phyloP scores from a whole-genome alignment of 352 stramenopile genomes.

The Pythium biforme region DNA sequence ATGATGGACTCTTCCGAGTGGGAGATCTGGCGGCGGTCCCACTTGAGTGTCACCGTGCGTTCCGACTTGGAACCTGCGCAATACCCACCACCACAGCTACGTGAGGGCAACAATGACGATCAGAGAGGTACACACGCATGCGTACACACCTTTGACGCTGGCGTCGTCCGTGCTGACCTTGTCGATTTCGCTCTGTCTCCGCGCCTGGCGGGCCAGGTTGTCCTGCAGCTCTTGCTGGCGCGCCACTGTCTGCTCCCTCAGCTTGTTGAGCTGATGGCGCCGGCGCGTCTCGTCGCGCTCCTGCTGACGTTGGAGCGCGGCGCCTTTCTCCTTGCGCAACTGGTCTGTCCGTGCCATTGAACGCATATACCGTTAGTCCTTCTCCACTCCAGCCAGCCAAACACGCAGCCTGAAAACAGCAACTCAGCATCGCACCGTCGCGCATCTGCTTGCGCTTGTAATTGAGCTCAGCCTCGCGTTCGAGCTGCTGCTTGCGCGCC shows the following conservation, averaged over 20 bases:
- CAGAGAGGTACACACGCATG: neutral
- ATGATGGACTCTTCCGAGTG: slow-evolving; percentile 79
- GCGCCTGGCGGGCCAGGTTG: slow-evolving; percentile 41
- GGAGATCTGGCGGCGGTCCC: slow-evolving; percentile 61
- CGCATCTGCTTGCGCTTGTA: slow-evolving; percentile 59
- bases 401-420: neutral
- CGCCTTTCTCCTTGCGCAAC: slow-evolving; percentile 54
- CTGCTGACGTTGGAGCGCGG: slow-evolving; percentile 39
- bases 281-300: slow-evolving; percentile 17
- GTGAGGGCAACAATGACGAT: neutral
- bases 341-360: slow-evolving; percentile 36
- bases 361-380: too few relatives aligned
- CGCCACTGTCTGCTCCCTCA: slow-evolving; percentile 52
- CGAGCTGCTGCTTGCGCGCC: slow-evolving; percentile 63
- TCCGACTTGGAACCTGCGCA: slow-evolving; percentile 45
- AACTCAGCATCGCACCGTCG: slow-evolving; percentile 30
- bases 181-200: slow-evolving; percentile 33
- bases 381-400: too few relatives aligned
- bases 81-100: neutral
- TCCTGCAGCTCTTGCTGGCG: slow-evolving; percentile 58
- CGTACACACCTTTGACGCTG: neutral
- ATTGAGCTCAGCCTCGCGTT: slow-evolving; percentile 60
- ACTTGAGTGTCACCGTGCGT: slow-evolving; percentile 78
- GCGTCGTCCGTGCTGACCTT: slow-evolving; percentile 21
- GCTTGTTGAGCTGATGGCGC: slow-evolving; percentile 49